Percentiles rank a stretch among this genome's conserved stretches.
These are phyloP conservation scores for Didymellaceae sp. DNA, from an alignment of 2,329 filamentous ascomycete genomes.

Conservation along the genomic window DNA sequence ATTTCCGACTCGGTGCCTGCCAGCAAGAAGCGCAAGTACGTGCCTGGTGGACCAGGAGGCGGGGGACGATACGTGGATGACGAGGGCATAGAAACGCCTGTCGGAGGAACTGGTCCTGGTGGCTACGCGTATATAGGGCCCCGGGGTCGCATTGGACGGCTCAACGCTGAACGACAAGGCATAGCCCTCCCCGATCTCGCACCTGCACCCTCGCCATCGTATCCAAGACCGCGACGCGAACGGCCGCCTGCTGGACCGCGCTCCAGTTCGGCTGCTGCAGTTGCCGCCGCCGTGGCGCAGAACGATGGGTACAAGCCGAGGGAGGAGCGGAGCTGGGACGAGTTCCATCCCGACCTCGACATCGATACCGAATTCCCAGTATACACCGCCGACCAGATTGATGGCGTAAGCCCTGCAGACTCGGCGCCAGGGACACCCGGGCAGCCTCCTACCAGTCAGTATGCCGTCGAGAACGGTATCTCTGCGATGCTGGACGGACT, in stretches of 20 bases:
- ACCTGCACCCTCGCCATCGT: slow-evolving; percentile 57
- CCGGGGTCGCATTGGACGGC: slow-evolving; percentile 61
- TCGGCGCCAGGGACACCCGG: slow-evolving; percentile 57
- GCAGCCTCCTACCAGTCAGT: slow-evolving; percentile 37
- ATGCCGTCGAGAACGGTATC: slow-evolving; percentile 43
- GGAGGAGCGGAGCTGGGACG: slow-evolving; percentile 96
- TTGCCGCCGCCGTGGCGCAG: slow-evolving; percentile 85
- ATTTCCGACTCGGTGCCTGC: slow-evolving; percentile 52
- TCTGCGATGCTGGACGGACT: slow-evolving; percentile 46
- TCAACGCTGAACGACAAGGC: slow-evolving; percentile 53
- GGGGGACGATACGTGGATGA: slow-evolving; percentile 84
- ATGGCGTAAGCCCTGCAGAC: slow-evolving; percentile 64
- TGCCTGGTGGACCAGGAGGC: slow-evolving; percentile 85
- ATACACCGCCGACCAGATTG: slow-evolving; percentile 83
- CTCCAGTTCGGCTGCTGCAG: slow-evolving; percentile 86
- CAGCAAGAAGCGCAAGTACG: slow-evolving; percentile 65
- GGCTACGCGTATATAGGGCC: slow-evolving; percentile 59
- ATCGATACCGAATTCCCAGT: slow-evolving; percentile 81
- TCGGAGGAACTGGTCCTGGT: slow-evolving; percentile 57
- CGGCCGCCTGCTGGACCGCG: slow-evolving; percentile 63
- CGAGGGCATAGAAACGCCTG: slow-evolving; percentile 67
- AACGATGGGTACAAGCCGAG: slow-evolving; percentile 96
- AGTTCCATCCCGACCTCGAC: slow-evolving; percentile 95
- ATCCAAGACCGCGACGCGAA: slow-evolving; percentile 47
- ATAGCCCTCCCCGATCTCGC: slow-evolving; percentile 53